Percentiles rank a stretch among this genome's conserved stretches.
These are phyloP conservation scores for Eleusine coracana DNA, from an alignment of 176 grass and related monocot genomes.

Conservation along the genomic window DNA sequence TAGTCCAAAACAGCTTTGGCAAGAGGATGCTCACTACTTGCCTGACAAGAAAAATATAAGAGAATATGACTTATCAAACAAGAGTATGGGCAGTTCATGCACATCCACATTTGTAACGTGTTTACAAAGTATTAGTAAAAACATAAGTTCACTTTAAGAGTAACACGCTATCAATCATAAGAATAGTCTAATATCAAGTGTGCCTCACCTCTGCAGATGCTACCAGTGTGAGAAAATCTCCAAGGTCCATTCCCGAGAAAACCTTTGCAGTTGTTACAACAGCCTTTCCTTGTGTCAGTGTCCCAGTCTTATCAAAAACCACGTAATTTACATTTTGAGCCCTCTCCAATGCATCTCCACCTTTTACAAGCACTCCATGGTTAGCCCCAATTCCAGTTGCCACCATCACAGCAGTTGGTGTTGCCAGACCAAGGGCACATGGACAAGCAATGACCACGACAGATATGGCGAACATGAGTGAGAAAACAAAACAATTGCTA, in stretches of 20 bases:
- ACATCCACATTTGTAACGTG: slow-evolving; percentile 8
- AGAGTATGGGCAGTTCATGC: neutral
- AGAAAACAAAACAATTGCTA: slow-evolving; percentile 92
- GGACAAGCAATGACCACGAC: slow-evolving; percentile 98
- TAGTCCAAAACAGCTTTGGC: slow-evolving; percentile 91
- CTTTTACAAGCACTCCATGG: slow-evolving; percentile 92
- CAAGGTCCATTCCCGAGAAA: slow-evolving; percentile 88
- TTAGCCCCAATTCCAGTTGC: slow-evolving; percentile 93
- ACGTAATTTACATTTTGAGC: slow-evolving; percentile 80
- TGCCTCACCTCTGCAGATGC: slow-evolving; percentile 90
- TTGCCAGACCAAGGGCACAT: slow-evolving; percentile 95
- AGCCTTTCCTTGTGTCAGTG: slow-evolving; percentile 95
- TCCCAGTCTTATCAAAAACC: slow-evolving; percentile 97
- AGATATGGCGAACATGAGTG: slow-evolving; percentile 98
- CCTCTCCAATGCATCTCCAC: slow-evolving; percentile 93
- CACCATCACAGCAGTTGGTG: slow-evolving; percentile 98
- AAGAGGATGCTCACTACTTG: slow-evolving; percentile 97
- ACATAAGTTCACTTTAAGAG: neutral
- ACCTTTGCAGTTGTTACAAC: slow-evolving; percentile 86
- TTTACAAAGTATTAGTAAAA: neutral
- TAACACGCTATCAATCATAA: slow-evolving; percentile 19
- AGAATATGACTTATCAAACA: neutral
- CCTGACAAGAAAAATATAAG: slow-evolving; percentile 66
- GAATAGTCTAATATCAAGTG: slow-evolving; percentile 1
- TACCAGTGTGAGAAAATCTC: slow-evolving; percentile 85